phyloP scores from a whole-genome alignment of 1,284 basidiomycete species.

The Bondarzewia mesenterica region DNA sequence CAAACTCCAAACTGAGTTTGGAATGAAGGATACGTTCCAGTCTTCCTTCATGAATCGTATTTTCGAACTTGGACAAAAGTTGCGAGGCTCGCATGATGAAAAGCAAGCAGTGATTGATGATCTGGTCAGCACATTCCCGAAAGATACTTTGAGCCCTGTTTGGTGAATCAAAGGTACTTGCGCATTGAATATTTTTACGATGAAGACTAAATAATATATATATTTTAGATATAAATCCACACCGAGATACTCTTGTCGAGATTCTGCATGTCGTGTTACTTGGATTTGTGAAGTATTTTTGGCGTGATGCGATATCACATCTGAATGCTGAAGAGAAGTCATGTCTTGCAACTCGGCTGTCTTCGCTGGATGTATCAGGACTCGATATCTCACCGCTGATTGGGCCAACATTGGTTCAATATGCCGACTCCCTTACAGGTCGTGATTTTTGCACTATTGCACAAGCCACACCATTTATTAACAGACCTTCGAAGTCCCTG shows the following conservation, averaged over 20 bases:
- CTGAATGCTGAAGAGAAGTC: constrained; percentile 11
- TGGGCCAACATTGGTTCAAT: constrained; percentile 21
- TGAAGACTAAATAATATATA: neutral
- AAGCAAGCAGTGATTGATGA: neutral
- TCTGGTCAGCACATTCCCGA: neutral
- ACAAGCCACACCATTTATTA: constrained; percentile 23
- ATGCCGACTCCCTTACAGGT: constrained; percentile 22
- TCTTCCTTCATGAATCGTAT: neutral
- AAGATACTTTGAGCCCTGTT: constrained; percentile 11
- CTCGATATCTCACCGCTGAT: constrained; percentile 14
- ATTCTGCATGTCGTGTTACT: constrained; percentile 28
- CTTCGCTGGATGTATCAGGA: constrained; percentile 16
- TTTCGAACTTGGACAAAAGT: neutral
- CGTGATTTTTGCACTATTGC: constrained; percentile 21
- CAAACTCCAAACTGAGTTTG: neutral
- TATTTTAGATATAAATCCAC: constrained; percentile 23
- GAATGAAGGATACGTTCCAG: neutral
- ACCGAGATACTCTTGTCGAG: constrained; percentile 27
- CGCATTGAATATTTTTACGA: neutral
- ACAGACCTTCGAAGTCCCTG: too few species aligned
- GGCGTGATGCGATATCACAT: constrained; percentile 23
- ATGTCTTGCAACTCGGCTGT: constrained; percentile 16
- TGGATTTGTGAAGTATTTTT: constrained; percentile 30
- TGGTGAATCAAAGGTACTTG: constrained; percentile 16
- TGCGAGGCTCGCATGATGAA: neutral